These are phyloP conservation scores for Arthrobotrys megalospora DNA, from an alignment of 2,329 filamentous ascomycete species.

Conservation along the genomic window DNA sequence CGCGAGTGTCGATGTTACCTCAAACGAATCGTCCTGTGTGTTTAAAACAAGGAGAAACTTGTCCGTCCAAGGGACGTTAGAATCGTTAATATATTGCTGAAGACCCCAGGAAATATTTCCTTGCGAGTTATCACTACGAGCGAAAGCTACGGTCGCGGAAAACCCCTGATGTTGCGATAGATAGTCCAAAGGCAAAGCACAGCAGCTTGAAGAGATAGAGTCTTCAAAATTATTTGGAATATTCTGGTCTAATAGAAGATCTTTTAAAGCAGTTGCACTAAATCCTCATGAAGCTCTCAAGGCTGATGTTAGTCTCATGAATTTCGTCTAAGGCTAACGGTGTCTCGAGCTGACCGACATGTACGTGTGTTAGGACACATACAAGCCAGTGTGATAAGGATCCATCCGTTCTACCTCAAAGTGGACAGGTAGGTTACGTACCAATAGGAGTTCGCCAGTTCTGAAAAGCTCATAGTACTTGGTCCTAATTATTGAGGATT, in stretches of 20 bases:
- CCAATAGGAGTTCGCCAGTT: conserved; percentile 24
- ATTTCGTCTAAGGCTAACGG: conserved; percentile 3
- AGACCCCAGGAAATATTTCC: conserved; percentile 28
- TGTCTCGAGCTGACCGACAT: conserved; percentile 1
- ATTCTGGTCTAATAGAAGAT: not conserved
- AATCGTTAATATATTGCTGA: conserved; percentile 33
- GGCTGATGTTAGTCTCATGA: conserved; percentile 16
- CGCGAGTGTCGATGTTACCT: not conserved
- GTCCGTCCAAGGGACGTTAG: conserved; percentile 33
- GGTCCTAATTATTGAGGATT: conserved; percentile 13
- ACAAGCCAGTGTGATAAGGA: conserved; percentile 1
- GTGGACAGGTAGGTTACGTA: conserved; percentile 13
- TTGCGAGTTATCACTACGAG: not conserved
- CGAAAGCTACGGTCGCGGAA: conserved; percentile 2
- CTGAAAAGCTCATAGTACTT: conserved; percentile 38
- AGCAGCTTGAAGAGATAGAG: not conserved
- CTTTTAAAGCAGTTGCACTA: conserved; percentile 11
- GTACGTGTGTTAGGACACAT: conserved; percentile 4
- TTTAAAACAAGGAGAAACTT: conserved; percentile 24
- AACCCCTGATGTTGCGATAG: not conserved
- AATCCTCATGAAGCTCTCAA: not conserved
- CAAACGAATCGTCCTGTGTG: conserved; percentile 1
- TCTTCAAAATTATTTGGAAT: not conserved
- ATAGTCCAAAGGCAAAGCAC: not conserved
- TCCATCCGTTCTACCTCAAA: conserved; percentile 17